Evolutionary conservation across 2,329 filamentous ascomycete species (phyloP), one percentile per base, ranked within the genome.

Genomic region (Phyllosticta capitalensis): DNA sequence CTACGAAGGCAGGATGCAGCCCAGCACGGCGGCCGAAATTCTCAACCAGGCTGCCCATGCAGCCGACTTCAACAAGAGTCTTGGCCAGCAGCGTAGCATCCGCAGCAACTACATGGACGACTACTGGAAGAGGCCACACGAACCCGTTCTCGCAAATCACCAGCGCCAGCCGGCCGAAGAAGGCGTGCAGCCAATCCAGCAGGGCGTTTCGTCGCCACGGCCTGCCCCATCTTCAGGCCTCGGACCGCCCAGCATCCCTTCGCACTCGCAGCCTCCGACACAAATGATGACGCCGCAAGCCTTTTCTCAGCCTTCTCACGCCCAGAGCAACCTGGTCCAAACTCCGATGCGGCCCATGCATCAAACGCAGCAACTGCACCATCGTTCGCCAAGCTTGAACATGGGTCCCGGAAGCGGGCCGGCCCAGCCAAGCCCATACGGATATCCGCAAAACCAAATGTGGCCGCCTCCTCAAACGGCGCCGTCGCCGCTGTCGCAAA

Each of bases 21-120:
- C 90, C 10, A 89, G 87, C 63, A 83, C 86, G 28, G 81, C 89
- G 26, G 79, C 83, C 53, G 92, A 97, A 67, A 84, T 97, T 58
- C 80, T 94, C 64, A 87, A 88, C 52, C 91, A 96, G 72, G 90
- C 91, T 26, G 85, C 90, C 55, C 90, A 95, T 63, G 88, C 92
- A 19, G 90, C 90, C 61, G 92, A 97, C 66, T 95, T 88, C 76
- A 97, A 92, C 76, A 90, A 94, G 67, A 82, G 83, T 53, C 79
- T 97, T 56, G 90, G 88, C 67, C 83, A 88, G 66, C 88, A 92
- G 72, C 87, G 92, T 61, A 84, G 85, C 48, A 86, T 88, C 74
- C 88, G 94, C 61, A 83, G 81, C 61, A 86, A 92, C 61, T 95
- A 90, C 65, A 79, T 95, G 64, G 86, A 92, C 58, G 85, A 84